A percentile compares a stretch with the other conserved stretches of the same genome.
Evolutionary conservation across 495 filamentous ascomycete species (phyloP).

Genomic region (Trichoderma asperelloides): DNA sequence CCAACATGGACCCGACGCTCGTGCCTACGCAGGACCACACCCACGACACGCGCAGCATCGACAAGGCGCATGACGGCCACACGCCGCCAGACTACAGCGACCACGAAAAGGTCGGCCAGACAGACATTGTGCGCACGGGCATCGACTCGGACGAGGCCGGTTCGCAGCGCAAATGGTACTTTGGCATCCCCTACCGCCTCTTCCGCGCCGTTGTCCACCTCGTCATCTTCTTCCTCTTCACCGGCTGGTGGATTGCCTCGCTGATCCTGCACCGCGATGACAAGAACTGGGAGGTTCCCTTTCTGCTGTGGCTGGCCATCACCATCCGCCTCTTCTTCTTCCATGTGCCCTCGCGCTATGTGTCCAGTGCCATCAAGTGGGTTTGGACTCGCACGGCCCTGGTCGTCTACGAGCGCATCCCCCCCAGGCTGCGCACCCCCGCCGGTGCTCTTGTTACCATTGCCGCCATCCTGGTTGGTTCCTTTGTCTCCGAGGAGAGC

Average conservation of each 20-base stretch:
- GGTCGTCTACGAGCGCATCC: conserved; percentile 45
- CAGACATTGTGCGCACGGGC: neutral
- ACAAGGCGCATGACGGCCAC: neutral
- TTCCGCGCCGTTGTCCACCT: neutral
- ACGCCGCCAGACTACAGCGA: conserved; percentile 11
- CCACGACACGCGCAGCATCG: neutral
- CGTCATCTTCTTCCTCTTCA: conserved; percentile 12
- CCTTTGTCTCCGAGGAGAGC: conserved; percentile 60
- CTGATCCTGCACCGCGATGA: conserved; percentile 64
- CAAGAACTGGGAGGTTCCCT: conserved; percentile 75
- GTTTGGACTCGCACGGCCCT: conserved; percentile 57
- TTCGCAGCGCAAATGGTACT: neutral
- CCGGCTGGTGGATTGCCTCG: conserved; percentile 78
- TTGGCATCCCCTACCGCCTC: conserved; percentile 4
- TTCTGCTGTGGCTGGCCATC: conserved; percentile 70
- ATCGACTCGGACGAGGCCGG: neutral
- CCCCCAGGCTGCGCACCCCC: conserved; percentile 52
- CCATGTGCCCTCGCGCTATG: conserved; percentile 57
- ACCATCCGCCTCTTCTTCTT: conserved; percentile 64
- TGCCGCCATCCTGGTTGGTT: conserved; percentile 63
- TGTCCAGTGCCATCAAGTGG: conserved; percentile 54
- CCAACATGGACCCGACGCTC: neutral
- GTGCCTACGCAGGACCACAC: conserved; percentile 9
- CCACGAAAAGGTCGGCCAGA: conserved; percentile 8
- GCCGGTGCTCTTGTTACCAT: conserved; percentile 50